Evolutionary conservation across 371 early-diverging fungal genomes (phyloP), one percentile per base, ranked within the genome.

Genomic region (Fennellomyces sp.): DNA sequence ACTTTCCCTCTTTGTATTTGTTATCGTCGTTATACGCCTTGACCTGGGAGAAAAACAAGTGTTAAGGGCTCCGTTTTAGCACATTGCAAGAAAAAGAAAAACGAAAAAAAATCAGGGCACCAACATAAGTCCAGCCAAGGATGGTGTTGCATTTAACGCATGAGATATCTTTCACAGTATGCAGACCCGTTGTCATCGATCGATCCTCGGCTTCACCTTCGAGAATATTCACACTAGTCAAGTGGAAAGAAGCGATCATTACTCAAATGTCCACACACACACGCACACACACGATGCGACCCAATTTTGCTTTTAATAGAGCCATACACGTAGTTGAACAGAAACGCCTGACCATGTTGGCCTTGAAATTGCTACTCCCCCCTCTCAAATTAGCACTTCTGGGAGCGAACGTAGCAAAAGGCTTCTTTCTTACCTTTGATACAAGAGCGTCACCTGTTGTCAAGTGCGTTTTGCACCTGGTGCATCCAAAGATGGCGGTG

Each of bases 1-100:
- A 91, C 60, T 80, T 85, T 21, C 89, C 90, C 64, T 91, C 89
- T 70, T 91, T 91, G 76, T 91, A 91, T 56, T 79, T 86, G 59
- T 91, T 84, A 1, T 74, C 61, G 26, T 74, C 69, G 58, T 83
- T 85, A 58, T 75, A 87, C 15, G 91, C 88, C 47, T 82, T 80
- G 39, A 79, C 70, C 83, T 80, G 39, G 50, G 19, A 45, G 8
- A 56, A 59, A 28, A 49, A 35, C n/a, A n/a, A n/a, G 17, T n/a
- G 51, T 25, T 17, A 50, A 36, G 17, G 25, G 8, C 11, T 25
- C 38, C 19, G 49, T 49, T 13, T 13, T 39, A 39, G 6, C 17
- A 39, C 17, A 13, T 39, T 15, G 1, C n/a, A 42, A 21, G 10
- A 42, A 21, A 21, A 23, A 42, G 21, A 42, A 21, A 23, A 7